phyloP scores from a whole-genome alignment of 768 basidiomycete species.

The Tulasnella sp. region DNA sequence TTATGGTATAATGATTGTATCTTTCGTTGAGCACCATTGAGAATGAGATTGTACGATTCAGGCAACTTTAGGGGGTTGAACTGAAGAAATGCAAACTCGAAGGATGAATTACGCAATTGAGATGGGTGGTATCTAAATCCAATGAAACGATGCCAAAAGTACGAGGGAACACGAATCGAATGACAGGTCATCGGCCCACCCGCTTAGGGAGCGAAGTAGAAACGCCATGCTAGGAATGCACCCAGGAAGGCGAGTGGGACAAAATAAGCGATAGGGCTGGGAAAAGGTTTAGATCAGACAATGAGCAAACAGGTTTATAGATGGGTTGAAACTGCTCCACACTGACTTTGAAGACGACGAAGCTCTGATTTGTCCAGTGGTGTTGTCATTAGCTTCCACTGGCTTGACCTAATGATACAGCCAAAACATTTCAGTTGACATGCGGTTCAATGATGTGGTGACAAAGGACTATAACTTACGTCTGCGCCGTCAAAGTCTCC shows the following conservation, averaged over 20 bases:
- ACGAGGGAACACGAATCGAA: neutral
- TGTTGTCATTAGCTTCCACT: constrained; percentile 10
- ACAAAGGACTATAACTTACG: constrained; percentile 33
- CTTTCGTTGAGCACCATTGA: neutral
- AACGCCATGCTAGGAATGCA: constrained; percentile 82
- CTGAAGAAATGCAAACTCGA: too few species aligned
- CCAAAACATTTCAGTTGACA: neutral
- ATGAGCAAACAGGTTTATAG: neutral
- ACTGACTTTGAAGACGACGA: too few species aligned
- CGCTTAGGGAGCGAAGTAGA: constrained; percentile 34
- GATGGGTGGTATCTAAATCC: too few species aligned
- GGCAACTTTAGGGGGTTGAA: too few species aligned
- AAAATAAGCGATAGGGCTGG: constrained; percentile 64
- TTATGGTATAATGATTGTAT: too few species aligned
- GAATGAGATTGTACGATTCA: neutral
- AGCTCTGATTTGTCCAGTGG: constrained; percentile 14
- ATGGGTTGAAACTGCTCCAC: constrained; percentile 6
- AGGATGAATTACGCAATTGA: too few species aligned
- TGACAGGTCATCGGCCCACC: neutral
- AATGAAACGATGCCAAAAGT: neutral
- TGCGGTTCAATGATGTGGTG: neutral
- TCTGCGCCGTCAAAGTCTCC: constrained; percentile 69
- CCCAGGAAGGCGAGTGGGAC: constrained; percentile 66
- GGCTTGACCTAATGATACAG: neutral
- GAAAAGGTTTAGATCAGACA: neutral